Evolutionary conservation across 352 stramenopile species (phyloP).

Genomic region (Phytophthora constricta): DNA sequence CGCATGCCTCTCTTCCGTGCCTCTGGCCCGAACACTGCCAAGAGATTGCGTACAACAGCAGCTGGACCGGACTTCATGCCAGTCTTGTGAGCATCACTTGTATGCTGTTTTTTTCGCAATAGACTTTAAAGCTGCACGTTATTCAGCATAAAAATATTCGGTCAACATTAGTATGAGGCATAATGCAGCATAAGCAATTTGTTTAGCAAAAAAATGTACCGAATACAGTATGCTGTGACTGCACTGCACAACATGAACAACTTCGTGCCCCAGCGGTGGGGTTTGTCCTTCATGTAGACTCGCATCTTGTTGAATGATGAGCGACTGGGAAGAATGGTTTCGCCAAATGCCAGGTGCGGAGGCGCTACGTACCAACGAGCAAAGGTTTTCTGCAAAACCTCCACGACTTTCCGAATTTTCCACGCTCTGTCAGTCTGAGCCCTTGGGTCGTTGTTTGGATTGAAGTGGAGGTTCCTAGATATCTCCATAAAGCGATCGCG

Average conservation of each 20-base stretch:
- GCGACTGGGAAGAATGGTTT: too few species aligned
- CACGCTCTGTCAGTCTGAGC: constrained; percentile 9
- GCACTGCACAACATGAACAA: constrained; percentile 25
- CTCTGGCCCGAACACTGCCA: constrained; percentile 1
- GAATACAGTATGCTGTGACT: constrained; percentile 20
- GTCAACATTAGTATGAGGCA: constrained; percentile 11
- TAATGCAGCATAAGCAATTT: constrained; percentile 11
- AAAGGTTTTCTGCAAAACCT: constrained; percentile 24
- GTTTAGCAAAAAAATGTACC: constrained; percentile 22
- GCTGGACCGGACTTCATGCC: neutral
- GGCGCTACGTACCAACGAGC: constrained; percentile 5
- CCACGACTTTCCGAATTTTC: constrained; percentile 29
- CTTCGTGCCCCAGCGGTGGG: too few species aligned
- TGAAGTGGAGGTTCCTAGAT: constrained; percentile 25
- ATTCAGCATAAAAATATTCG: neutral
- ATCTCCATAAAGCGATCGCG: constrained; percentile 21
- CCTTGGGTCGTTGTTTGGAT: constrained; percentile 9
- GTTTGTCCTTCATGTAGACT: too few species aligned
- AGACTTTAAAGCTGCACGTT: constrained; percentile 17
- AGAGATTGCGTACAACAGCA: constrained; percentile 3
- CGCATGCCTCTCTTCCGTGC: constrained; percentile 17
- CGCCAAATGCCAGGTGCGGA: too few species aligned
- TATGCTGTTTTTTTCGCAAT: neutral
- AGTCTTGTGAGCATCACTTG: neutral
- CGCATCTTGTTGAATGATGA: too few species aligned